These are phyloP conservation scores for Chlorella sp. DNA, from an alignment of 139 green algal species.

Conservation along the genomic window DNA sequence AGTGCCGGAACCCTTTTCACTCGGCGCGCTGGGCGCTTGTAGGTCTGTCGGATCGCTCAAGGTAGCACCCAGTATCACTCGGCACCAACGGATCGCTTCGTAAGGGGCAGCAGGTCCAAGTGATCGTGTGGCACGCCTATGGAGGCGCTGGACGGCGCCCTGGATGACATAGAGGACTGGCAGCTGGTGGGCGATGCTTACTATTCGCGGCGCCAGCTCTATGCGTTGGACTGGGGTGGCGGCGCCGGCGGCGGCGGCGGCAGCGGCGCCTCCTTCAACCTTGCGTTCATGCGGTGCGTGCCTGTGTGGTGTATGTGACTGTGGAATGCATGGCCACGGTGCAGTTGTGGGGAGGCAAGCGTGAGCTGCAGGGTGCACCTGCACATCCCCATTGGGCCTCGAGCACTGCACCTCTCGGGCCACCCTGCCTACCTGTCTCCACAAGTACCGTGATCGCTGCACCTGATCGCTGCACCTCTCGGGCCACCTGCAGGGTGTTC, in stretches of 20 bases:
- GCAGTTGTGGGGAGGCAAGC: neutral
- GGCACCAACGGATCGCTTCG: no score
- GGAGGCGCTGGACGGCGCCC: neutral
- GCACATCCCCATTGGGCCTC: no score
- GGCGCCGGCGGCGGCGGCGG: conserved; percentile 4
- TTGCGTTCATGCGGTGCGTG: conserved; percentile 43
- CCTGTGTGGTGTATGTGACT: neutral
- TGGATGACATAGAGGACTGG: conserved; percentile 42
- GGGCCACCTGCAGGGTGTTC: conserved; percentile 29
- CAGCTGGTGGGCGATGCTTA: conserved; percentile 31
- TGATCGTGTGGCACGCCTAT: neutral
- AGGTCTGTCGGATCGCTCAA: no score
- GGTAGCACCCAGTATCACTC: no score
- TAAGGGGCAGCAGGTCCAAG: no score
- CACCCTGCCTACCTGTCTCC: no score
- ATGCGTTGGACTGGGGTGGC: conserved; percentile 34
- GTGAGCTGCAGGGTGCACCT: neutral
- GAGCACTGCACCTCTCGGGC: neutral
- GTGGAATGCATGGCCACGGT: neutral
- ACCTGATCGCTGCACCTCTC: neutral
- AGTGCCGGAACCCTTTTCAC: no score
- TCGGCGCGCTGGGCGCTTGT: no score
- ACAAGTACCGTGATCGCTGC: neutral
- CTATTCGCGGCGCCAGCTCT: conserved; percentile 42
- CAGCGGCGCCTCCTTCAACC: conserved; percentile 11